Evolutionary conservation across 2,329 filamentous ascomycete genomes (phyloP).

Genomic region (Akanthomyces dipterigenus): DNA sequence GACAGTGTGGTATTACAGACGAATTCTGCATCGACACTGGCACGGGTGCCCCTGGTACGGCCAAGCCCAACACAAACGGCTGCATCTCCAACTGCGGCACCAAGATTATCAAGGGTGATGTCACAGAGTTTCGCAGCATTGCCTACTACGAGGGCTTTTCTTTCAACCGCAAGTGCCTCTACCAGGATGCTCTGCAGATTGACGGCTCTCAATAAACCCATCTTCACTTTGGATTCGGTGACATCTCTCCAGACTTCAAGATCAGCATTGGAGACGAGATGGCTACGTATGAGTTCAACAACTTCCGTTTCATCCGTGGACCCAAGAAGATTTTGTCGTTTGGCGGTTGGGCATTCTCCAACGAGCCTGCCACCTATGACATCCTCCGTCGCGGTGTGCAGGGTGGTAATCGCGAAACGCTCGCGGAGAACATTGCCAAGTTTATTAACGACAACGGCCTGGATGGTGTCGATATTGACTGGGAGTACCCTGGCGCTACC

Average conservation of each 20-base stretch:
- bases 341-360: conserved; percentile 39
- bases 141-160: conserved; percentile 19
- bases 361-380: conserved; percentile 25
- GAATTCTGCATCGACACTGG: conserved; percentile 28
- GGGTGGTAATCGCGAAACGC: conserved; percentile 23
- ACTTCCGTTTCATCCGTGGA: conserved; percentile 20
- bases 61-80: conserved; percentile 1
- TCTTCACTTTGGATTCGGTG: conserved; percentile 21
- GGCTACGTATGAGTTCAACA: conserved; percentile 20
- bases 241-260: conserved; percentile 17
- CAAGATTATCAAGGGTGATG: conserved; percentile 16
- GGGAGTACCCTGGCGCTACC: conserved; percentile 11
- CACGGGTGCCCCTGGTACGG: conserved; percentile 9
- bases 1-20: conserved; percentile 31
- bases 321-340: conserved; percentile 34
- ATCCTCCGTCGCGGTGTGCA: conserved; percentile 29
- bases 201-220: conserved; percentile 14
- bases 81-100: conserved; percentile 12
- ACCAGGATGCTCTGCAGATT: conserved; percentile 20
- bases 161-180: conserved; percentile 13
- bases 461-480: conserved; percentile 31
- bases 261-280: conserved; percentile 17
- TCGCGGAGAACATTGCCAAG: conserved; percentile 25
- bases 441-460: conserved; percentile 28
- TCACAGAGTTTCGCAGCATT: conserved; percentile 13